These are phyloP conservation scores for Senna siamea DNA, from an alignment of 306 rosid genomes.

Conservation along the genomic window DNA sequence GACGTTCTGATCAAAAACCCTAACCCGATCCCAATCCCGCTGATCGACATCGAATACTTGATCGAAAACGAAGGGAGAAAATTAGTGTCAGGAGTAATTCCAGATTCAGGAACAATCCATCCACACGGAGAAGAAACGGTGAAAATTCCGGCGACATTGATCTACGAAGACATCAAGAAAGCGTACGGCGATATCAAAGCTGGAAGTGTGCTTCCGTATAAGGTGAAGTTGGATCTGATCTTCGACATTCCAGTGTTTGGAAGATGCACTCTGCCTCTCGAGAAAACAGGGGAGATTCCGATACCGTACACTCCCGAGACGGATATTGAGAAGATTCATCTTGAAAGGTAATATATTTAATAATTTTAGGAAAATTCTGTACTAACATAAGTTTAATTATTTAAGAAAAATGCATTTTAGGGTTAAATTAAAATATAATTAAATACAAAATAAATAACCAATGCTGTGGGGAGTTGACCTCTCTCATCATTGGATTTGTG, in stretches of 20 bases:
- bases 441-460: too few relatives aligned
- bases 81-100: constrained; percentile 77
- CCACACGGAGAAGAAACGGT: constrained; percentile 83
- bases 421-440: too few relatives aligned
- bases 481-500: too few relatives aligned
- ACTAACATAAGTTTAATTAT: too few relatives aligned
- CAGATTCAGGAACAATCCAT: constrained; percentile 78
- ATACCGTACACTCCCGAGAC: constrained; percentile 80
- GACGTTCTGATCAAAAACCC: constrained; percentile 83
- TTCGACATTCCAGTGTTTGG: constrained; percentile 82
- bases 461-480: too few relatives aligned
- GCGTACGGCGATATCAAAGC: constrained; percentile 67
- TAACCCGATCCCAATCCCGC: constrained; percentile 79
- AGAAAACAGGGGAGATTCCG: constrained; percentile 86
- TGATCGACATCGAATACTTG: constrained; percentile 72
- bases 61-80: constrained; percentile 83
- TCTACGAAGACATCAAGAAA: constrained; percentile 72
- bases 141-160: constrained; percentile 63
- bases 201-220: constrained; percentile 76
- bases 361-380: too few relatives aligned
- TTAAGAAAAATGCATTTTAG: too few relatives aligned
- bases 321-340: constrained; percentile 66
- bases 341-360: constrained; percentile 52
- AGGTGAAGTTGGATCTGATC: constrained; percentile 68
- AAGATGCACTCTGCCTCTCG: constrained; percentile 70